Base-by-base conservation (phyloP, 345 rosid genomes). In the Boechera stricta region DNA sequence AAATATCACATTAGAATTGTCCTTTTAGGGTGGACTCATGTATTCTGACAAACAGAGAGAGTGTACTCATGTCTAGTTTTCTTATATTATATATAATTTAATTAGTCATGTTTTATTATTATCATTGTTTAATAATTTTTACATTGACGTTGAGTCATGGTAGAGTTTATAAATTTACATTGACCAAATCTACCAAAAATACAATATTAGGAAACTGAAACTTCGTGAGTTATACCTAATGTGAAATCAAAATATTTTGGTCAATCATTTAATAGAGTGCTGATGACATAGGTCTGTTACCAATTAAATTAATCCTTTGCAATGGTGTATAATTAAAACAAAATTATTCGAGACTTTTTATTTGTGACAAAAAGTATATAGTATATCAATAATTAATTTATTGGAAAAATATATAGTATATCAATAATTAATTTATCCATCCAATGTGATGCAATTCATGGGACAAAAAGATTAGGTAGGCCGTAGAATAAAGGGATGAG, bases 401-500 rank as follows among this genome's bases (percentile, higher is more conserved):
- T 0, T 2, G 18, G 28, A 11, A 35, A 8, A 5, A 64, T 3
- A 32, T 42, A 65, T 47, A 52, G 2, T n/a, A 7, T 24, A 6
- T 36, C 16, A 59, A 47, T 48, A 7, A 52, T 26, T 8, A 52
- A 51, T 16, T 9, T 62, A 73, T 73, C 29, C 13, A n/a, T 41
- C 28, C 28, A 60, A 7, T 38, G 38, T 51, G 63, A 51, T 68
- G 47, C 54, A 68, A 35, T 73, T 52, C 58, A 67, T 53, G 70
- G 49, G 69, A 67, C 69, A 78, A 52, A 73, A 67, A 33, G 59
- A 73, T 73, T 73, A 60, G 77, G 73, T 72, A 72, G 49, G 62
- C 10, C 64, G 73, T 33, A 72, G 53, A 77, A 58, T 72, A 78
- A 72, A 67, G 58, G 29, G 74, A 60, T 78, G 77, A 73, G 78